These are phyloP conservation scores for Penicillium griseofulvum DNA, from an alignment of 2,329 filamentous ascomycete genomes.

Conservation along the genomic window DNA sequence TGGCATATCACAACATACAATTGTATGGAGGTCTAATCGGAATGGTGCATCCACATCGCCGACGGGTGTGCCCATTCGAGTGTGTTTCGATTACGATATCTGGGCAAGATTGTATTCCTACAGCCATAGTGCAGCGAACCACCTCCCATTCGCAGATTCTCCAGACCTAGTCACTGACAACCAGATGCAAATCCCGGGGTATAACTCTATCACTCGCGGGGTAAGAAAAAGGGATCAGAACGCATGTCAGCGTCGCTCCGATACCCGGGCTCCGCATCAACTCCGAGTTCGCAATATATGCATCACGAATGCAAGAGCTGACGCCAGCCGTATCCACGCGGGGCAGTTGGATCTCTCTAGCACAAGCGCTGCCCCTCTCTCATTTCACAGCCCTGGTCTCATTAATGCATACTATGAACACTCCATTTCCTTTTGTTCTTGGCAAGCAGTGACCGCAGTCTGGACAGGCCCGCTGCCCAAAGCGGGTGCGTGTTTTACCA, in stretches of 20 bases:
- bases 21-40: neutral
- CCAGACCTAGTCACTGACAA: neutral
- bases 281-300: neutral
- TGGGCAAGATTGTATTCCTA: neutral
- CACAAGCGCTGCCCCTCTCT: neutral
- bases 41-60: neutral
- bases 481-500: neutral
- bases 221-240: neutral
- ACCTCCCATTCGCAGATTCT: neutral
- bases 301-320: slow-evolving; percentile 2
- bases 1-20: neutral
- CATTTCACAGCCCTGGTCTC: slow-evolving; percentile 1
- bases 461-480: slow-evolving; percentile 6
- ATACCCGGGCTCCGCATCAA: neutral
- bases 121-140: neutral
- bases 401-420: neutral
- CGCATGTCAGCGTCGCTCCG: neutral
- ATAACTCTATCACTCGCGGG: slow-evolving; percentile 4
- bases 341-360: slow-evolving; percentile 6
- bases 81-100: neutral
- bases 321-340: neutral
- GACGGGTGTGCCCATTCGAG: neutral
- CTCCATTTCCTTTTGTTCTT: slow-evolving; percentile 2
- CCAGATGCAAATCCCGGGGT: slow-evolving; percentile 1
- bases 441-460: slow-evolving; percentile 3